Evolutionary conservation across 768 basidiomycete species (phyloP).

Genomic region (Obba rivulosa): DNA sequence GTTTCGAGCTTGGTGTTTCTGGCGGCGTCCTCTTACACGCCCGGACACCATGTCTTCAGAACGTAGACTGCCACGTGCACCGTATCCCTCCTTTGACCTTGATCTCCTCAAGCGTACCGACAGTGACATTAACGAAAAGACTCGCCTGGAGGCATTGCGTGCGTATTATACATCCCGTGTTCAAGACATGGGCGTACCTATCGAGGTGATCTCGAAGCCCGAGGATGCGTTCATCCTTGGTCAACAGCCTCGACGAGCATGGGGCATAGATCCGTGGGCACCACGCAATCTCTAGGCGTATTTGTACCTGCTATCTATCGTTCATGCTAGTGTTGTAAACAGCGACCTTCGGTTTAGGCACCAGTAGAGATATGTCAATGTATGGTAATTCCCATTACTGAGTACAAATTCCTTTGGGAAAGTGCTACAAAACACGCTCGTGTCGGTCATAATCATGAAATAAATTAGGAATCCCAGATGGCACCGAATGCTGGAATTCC

Average conservation of each 20-base stretch:
- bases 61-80: slow-evolving; percentile 1
- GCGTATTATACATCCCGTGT: slow-evolving; percentile 12
- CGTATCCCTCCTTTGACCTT: slow-evolving; percentile 11
- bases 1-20: slow-evolving; percentile 17
- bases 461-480: slow-evolving; percentile 49
- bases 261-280: neutral
- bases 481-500: slow-evolving; percentile 60
- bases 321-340: too few relatives aligned
- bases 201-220: slow-evolving; percentile 20
- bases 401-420: neutral
- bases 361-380: neutral
- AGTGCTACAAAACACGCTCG: too few relatives aligned
- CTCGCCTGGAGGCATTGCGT: slow-evolving; percentile 12
- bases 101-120: slow-evolving; percentile 7
- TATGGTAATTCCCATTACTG: neutral
- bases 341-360: neutral
- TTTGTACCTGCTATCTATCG: too few relatives aligned
- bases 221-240: slow-evolving; percentile 19
- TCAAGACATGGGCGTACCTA: slow-evolving; percentile 7
- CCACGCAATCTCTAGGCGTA: too few relatives aligned
- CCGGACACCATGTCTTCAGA: neutral
- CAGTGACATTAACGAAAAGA: slow-evolving; percentile 12
- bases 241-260: slow-evolving; percentile 1
- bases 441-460: neutral
- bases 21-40: slow-evolving; percentile 1